These are phyloP conservation scores for Ilex paraguariensis DNA, from an alignment of 305 asterid species.

Conservation along the genomic window DNA sequence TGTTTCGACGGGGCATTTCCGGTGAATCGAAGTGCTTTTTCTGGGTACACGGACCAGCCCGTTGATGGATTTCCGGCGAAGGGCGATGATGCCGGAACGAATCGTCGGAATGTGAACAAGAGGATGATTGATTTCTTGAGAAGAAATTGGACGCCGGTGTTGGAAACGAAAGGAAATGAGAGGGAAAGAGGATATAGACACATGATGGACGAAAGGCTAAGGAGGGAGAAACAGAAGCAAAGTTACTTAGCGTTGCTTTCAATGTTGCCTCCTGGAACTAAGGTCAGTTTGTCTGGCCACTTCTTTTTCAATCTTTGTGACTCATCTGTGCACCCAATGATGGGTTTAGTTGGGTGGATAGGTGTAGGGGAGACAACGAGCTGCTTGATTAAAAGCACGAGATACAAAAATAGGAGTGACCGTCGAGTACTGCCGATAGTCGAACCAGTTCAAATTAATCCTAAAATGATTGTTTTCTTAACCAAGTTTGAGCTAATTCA, in stretches of 20 bases:
- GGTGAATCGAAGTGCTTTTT: constrained; percentile 32
- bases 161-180: constrained; percentile 10
- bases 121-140: constrained; percentile 46
- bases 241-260: constrained; percentile 29
- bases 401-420: no score
- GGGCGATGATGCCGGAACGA: neutral
- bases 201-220: constrained; percentile 43
- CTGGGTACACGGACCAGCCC: constrained; percentile 17
- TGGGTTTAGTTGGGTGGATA: no score
- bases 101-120: constrained; percentile 27
- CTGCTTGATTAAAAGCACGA: no score
- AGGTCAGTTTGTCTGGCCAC: constrained; percentile 22
- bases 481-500: no score
- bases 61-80: constrained; percentile 10
- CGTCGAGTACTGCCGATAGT: no score
- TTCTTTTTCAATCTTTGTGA: no score
- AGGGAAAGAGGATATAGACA: constrained; percentile 32
- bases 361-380: no score
- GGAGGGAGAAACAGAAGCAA: constrained; percentile 42
- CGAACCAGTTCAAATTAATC: no score
- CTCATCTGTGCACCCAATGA: no score
- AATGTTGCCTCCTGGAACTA: constrained; percentile 43
- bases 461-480: no score
- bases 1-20: constrained; percentile 19
- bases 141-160: constrained; percentile 15